phyloP scores from a whole-genome alignment of 805 yeast genomes.

The Cyberlindnera euphorbiae region DNA sequence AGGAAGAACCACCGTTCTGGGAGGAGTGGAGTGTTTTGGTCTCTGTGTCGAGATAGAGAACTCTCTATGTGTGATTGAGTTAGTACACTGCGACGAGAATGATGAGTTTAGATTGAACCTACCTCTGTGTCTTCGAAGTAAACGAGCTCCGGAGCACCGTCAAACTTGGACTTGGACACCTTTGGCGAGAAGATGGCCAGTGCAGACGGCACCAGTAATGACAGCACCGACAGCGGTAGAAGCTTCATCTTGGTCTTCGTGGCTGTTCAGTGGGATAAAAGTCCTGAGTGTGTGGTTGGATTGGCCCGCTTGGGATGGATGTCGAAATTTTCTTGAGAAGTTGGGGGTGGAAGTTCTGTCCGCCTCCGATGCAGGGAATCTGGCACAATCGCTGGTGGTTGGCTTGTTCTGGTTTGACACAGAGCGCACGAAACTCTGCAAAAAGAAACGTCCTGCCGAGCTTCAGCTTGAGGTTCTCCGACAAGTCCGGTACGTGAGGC shows the following conservation, averaged over 20 bases:
- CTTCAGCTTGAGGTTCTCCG: not conserved
- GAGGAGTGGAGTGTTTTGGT: conserved; percentile 38
- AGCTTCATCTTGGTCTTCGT: conserved; percentile 7
- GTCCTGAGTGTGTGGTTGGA: not conserved
- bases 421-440: too few species aligned
- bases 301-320: not conserved
- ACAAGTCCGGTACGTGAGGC: not conserved
- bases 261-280: too few species aligned
- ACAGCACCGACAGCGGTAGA: conserved; percentile 9
- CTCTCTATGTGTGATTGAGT: conserved; percentile 6
- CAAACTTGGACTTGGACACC: conserved; percentile 16
- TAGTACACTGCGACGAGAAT: conserved; percentile 3
- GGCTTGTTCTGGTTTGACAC: too few species aligned
- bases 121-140: conserved; percentile 31
- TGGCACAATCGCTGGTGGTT: too few species aligned
- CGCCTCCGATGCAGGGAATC: too few species aligned
- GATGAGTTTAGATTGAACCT: conserved; percentile 9
- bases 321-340: not conserved
- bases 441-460: not conserved
- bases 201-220: conserved; percentile 9
- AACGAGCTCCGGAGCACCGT: conserved; percentile 26
- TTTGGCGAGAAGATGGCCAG: conserved; percentile 25
- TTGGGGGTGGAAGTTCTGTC: too few species aligned
- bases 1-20: conserved; percentile 41
- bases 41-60: conserved; percentile 19